Percentiles rank a stretch among this genome's conserved stretches.
phyloP scores from a whole-genome alignment of 441 rosid species.

The Metrosideros polymorpha region DNA sequence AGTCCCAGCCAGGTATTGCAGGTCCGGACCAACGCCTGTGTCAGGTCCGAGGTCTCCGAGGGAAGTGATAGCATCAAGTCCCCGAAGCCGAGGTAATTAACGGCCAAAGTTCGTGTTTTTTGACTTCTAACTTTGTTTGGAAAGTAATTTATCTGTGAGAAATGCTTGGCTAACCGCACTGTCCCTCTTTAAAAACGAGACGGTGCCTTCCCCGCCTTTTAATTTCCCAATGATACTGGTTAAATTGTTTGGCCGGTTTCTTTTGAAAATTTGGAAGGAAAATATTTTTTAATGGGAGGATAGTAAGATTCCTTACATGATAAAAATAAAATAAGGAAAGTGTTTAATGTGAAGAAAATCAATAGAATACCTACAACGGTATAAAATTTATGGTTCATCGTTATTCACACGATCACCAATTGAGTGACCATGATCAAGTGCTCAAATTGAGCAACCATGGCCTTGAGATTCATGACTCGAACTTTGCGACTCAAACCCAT shows the following conservation, averaged over 20 bases:
- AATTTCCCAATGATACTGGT: no score
- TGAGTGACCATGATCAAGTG: not conserved
- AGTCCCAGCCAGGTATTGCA: not conserved
- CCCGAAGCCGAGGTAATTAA: not conserved
- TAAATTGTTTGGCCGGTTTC: no score
- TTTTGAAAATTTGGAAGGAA: not conserved
- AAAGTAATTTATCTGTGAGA: no score
- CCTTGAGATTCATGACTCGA: not conserved
- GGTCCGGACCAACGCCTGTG: not conserved
- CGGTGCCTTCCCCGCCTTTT: no score
- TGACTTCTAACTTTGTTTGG: no score
- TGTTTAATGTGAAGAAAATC: not conserved
- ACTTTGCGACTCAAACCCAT: not conserved
- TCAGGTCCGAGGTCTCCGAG: not conserved
- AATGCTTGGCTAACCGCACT: no score
- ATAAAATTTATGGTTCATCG: no score
- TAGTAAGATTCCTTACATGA: not conserved
- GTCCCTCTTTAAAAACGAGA: no score
- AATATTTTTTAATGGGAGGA: not conserved
- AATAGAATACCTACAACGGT: no score
- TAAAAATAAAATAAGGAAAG: no score
- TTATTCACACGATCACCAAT: not conserved
- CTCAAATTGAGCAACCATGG: not conserved
- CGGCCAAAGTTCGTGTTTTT: not conserved
- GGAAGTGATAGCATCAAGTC: not conserved